Percentiles rank a stretch among this genome's conserved stretches.
These are phyloP conservation scores for Aureobasidium namibiae DNA, from an alignment of 2,329 filamentous ascomycete species.

Conservation along the genomic window DNA sequence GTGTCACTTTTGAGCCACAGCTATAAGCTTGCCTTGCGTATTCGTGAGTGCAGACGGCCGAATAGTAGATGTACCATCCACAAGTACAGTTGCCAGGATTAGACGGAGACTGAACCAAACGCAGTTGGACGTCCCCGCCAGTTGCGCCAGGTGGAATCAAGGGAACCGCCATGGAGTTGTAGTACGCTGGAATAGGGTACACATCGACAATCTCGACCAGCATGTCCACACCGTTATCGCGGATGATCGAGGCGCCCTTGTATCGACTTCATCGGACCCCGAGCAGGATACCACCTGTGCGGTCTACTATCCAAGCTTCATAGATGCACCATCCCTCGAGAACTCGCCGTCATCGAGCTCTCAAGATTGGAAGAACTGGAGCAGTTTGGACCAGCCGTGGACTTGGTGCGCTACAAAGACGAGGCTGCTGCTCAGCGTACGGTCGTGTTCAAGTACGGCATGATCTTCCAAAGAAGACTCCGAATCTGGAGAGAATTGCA, in stretches of 20 bases:
- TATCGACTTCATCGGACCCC: not conserved
- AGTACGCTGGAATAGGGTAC: no score
- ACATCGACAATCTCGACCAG: not conserved
- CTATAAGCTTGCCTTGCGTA: no score
- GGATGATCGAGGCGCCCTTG: not conserved
- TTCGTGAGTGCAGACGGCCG: no score
- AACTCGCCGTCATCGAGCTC: not conserved
- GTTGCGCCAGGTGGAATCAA: no score
- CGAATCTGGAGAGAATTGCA: not conserved
- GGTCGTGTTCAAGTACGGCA: not conserved
- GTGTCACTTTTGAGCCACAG: no score
- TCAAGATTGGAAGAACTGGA: not conserved
- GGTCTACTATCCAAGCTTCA: not conserved
- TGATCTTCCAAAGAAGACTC: not conserved
- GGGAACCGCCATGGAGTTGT: no score
- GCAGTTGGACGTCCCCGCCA: no score
- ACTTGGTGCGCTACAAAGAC: not conserved
- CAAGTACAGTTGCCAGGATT: no score
- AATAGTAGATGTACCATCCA: no score
- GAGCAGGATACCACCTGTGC: not conserved
- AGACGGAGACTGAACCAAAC: no score
- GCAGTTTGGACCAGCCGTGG: not conserved
- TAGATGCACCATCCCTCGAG: not conserved
- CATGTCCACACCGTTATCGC: not conserved
- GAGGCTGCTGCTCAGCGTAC: not conserved